Evolutionary conservation across 352 stramenopile species (phyloP).

Genomic region (Phytopythium aichiense): DNA sequence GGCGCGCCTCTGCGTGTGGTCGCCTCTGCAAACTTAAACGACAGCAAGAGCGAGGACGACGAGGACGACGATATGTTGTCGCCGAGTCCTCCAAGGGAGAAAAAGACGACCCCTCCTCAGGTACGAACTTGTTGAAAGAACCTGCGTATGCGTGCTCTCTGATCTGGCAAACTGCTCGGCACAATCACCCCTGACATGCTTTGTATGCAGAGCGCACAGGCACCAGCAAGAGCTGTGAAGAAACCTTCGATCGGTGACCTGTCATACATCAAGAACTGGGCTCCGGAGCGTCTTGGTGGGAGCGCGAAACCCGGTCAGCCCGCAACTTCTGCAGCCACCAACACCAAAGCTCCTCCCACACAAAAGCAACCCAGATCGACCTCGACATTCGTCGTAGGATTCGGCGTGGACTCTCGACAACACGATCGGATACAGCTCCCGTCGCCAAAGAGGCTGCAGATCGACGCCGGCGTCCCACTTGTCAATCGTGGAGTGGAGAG

Average conservation of each 20-base stretch:
- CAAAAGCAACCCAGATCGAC: not conserved
- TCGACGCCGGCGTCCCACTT: conserved; percentile 16
- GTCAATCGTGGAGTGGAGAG: conserved; percentile 24
- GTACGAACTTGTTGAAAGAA: not conserved
- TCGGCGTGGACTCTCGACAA: not conserved
- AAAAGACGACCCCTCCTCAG: conserved; percentile 11
- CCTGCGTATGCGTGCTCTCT: not conserved
- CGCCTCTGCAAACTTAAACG: conserved; percentile 19
- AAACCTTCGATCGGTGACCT: conserved; percentile 13
- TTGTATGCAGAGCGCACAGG: not conserved
- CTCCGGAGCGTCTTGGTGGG: conserved; percentile 14
- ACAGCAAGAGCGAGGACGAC: conserved; percentile 27
- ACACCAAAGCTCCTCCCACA: not conserved
- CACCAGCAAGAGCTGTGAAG: not conserved
- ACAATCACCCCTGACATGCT: not conserved
- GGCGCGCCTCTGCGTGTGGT: conserved; percentile 49
- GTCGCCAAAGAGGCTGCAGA: conserved; percentile 45
- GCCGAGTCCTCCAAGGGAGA: conserved; percentile 13
- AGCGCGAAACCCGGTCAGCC: not conserved
- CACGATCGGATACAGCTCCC: conserved; percentile 38
- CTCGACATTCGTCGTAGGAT: conserved; percentile 1
- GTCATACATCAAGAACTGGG: conserved; percentile 47
- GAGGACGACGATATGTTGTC: conserved; percentile 36
- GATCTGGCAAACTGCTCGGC: not conserved
- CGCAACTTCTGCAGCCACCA: not conserved